Evolutionary conservation across 441 rosid genomes (phyloP), one percentile per base, ranked within the genome.

Genomic region (Rhodomyrtus psidioides): DNA sequence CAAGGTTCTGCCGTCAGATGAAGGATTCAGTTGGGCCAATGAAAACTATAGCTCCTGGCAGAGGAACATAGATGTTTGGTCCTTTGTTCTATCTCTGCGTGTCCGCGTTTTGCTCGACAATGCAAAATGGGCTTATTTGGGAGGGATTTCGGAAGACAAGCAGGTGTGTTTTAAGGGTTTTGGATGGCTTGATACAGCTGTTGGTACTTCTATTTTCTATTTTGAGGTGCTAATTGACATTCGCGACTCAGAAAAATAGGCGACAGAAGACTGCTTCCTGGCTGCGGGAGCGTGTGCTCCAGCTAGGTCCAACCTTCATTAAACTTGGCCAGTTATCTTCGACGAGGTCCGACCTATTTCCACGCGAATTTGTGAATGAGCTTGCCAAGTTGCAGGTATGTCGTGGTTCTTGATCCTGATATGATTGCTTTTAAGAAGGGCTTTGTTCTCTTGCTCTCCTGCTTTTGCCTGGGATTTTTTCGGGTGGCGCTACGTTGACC

Each of bases 301-400:
- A 97, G 92, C 98, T 97, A 82, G 98, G 99, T 84, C 99, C 99
- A 21, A 97, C 98, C 85, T 96, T 96, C 88, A 97, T 97, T 88
- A 97, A 97, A 91, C 94, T 97, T 15, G 99, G 99, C 85, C 99
- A 97, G 88, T 85, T 94, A 90, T 96, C 98, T 62, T 97, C 99
- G 0, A 97, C 99, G 27, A 94, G 99, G 86, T 96, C 98, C 5
- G 98, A 97, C 91, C 90, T 97, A 57, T 96, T 96, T 90, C 97
- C 98, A 2, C 93, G 90, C 6, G 99, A 97, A 88, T 97, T 93
- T 86, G 98, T 96, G 65, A 98, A 97, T 83, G 99, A 97, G 91
- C 98, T 97, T 87, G 95, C 98, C 89, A 97, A 96, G 92, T 91
- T 97, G 90, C 99, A 96, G 98, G 98, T 95, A 92, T 84, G 51